Evolutionary conservation across 2,329 filamentous ascomycete species (phyloP), one percentile per base, ranked within the genome.

Genomic region (Diaporthe vaccinii): DNA sequence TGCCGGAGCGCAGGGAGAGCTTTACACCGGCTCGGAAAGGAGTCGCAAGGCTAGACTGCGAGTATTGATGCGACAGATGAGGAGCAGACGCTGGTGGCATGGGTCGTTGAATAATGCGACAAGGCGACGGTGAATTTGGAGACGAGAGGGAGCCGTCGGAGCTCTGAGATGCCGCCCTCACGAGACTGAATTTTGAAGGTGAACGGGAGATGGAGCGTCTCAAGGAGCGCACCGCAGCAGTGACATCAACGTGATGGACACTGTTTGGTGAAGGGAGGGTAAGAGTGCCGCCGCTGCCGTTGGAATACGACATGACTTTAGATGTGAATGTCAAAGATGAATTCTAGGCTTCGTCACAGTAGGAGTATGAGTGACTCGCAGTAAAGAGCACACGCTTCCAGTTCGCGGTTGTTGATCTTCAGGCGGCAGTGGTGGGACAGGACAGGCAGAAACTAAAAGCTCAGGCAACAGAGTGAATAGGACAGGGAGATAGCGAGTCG

Each of bases 131-230:
- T 34, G 92, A 92, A 58, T 91, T 85, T 49, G 89, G 88, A 61
- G 90, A 90, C 65, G 87, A 88, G 61, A 86, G 85, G 73, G 91
- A 90, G 77, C 82, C 81, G 46, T 89, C 85, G 20, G 87, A 86
- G 74, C 82, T 84, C 77, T 88, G 85, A 0, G 89, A 89, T 59
- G 83, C 83, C 61, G 86, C 83, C 77, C 88, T 87, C 69, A 84
- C 83, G 49, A 97, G 86, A 74, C 91, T 89, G 83, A 97, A 96
- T 83, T 97, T 98, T 44, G 96, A 98, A 15, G 96, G 96, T n/a
- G 96, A 98, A 80, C 95, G 91, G 74, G 96, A 98, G 78, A 98
- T 89, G 36, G 96, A 98, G 79, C 95, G 94, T 78, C 96, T 91
- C 75, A 98, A 88, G 80, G 95, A 94, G 81, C 95, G 91, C 78